Evolutionary conservation across 106 monocot genomes (phyloP), one percentile per base, ranked within the genome.

Genomic region (Dendrobium huoshanense): DNA sequence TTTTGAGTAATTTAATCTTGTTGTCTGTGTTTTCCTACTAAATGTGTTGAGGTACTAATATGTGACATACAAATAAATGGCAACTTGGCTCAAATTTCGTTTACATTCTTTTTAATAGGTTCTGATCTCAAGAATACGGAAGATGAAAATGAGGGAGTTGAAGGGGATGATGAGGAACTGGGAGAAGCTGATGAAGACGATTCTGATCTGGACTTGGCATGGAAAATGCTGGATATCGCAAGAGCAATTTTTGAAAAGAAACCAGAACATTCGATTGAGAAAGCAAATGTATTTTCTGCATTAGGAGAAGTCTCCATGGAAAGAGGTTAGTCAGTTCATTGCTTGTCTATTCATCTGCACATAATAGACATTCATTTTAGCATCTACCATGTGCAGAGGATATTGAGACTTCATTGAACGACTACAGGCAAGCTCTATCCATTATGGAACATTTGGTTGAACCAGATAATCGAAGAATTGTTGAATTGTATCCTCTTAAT

Each of bases 211-310:
- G 98, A 99, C 75, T 81, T 91, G 72, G 85, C 98, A 72, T 99
- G 95, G 95, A 99, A 95, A 80, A 93, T 99, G 95, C 84, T 99
- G 56, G 98, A 99, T 81, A 82, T 99, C 88, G 98, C 98, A 20
- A 95, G 98, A 80, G 91, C 86, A 77, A 99, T 99, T 85, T 85
- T 82, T 74, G 98, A 99, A 74, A 91, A 90, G 76, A 29, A 41
- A 19, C 79, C 90, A 27, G 88, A 87, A 79, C 87, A 88, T 82
- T 91, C 88, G 31, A 77, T 99, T 19, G 91, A 93, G 77, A 99
- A 88, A 83, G 98, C 90, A 31, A 99, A 99, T 45, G 90, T 95
- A 61, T 90, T 83, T 68, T 61, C 92, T 77, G 91, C 98, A 80
- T 64, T 99, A 15, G 98, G 85, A 45, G 98, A 99, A 82, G 95